Evolutionary conservation across 225 moss, liverwort and hornwort species (phyloP).

Genomic region (Polytrichum commune): DNA sequence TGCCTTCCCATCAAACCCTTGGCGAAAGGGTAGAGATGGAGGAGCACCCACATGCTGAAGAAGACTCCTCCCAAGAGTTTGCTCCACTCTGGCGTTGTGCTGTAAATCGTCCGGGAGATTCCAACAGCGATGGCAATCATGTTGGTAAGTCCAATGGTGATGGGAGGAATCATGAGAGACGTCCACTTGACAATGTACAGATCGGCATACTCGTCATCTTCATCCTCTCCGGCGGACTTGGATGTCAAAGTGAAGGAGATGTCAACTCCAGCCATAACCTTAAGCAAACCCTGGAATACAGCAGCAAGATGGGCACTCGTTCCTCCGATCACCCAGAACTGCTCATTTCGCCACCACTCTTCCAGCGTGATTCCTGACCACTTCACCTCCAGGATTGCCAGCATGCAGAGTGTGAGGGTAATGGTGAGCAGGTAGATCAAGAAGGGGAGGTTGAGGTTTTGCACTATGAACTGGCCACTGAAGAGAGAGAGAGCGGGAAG

Average conservation of each 20-base stretch:
- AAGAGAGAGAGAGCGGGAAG: conserved; percentile 86
- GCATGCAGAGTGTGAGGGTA: conserved; percentile 68
- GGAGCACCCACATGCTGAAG: conserved; percentile 83
- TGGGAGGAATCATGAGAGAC: conserved; percentile 86
- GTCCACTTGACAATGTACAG: conserved; percentile 87
- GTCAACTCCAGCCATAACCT: conserved; percentile 87
- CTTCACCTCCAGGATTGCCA: conserved; percentile 80
- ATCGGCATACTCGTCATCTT: conserved; percentile 69
- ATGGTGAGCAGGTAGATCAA: conserved; percentile 76
- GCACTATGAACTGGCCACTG: conserved; percentile 77
- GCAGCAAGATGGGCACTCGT: conserved; percentile 95
- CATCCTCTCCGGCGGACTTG: conserved; percentile 81
- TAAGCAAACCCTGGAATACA: conserved; percentile 84
- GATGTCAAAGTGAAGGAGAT: conserved; percentile 94
- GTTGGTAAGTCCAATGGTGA: conserved; percentile 80
- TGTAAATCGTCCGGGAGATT: conserved; percentile 68
- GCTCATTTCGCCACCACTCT: conserved; percentile 96
- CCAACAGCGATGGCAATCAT: conserved; percentile 83
- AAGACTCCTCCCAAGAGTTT: conserved; percentile 92
- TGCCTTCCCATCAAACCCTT: conserved; percentile 94
- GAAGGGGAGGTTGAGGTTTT: conserved; percentile 64
- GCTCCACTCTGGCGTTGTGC: conserved; percentile 67
- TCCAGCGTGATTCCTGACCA: conserved; percentile 85
- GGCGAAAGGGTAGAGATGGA: conserved; percentile 85
- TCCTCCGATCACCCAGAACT: conserved; percentile 98